Conservation (phyloP, 1,284 basidiomycete species). For the Heterobasidion annosum region DNA sequence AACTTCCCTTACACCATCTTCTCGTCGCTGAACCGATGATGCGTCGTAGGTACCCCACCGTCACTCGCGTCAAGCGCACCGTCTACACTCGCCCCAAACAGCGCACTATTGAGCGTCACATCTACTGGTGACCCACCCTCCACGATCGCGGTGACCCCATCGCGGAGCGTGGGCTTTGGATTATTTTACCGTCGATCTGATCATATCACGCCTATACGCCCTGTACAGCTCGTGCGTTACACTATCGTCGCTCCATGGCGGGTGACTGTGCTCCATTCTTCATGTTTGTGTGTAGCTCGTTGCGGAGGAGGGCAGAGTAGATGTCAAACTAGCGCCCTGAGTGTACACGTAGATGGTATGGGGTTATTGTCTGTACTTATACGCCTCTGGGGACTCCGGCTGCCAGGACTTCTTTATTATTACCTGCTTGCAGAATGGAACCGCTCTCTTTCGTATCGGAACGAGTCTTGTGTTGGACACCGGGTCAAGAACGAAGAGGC, state of each 20-base stretch:
- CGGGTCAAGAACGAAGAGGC: too few species aligned
- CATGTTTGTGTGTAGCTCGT: too few species aligned
- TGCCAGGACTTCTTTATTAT: neutral
- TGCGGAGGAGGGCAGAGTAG: neutral
- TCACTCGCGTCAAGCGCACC: constrained; percentile 65
- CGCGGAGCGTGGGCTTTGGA: neutral
- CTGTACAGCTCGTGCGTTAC: neutral
- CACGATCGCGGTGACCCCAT: neutral
- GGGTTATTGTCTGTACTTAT: neutral
- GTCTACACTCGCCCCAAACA: constrained; percentile 47
- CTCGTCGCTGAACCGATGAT: neutral
- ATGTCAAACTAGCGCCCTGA: neutral
- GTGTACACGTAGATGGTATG: neutral
- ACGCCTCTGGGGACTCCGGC: neutral
- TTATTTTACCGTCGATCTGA: neutral
- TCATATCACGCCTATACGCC: neutral
- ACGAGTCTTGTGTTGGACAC: too few species aligned
- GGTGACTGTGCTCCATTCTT: too few species aligned
- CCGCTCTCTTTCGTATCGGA: too few species aligned
- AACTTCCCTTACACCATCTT: neutral
- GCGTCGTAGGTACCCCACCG: constrained; percentile 49
- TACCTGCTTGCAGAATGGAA: neutral
- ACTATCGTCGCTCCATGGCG: neutral
- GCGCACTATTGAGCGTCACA: constrained; percentile 53
- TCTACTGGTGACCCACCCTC: constrained; percentile 48